Conservation (phyloP, 2,329 filamentous ascomycete species). For the Coniella vitis region DNA sequence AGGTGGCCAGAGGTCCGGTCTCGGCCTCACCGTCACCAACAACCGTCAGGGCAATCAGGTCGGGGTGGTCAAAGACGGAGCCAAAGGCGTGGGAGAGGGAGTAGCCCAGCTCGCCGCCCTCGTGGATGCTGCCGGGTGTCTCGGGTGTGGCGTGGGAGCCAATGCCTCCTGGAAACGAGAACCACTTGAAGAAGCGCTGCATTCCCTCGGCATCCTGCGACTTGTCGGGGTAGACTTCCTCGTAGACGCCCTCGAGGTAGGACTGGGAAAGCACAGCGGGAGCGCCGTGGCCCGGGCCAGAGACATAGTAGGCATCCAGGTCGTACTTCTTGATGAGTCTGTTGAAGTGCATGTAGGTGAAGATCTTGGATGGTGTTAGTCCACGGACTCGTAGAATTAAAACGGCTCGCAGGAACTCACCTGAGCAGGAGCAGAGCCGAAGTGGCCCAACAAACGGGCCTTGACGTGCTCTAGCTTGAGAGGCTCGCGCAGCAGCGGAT, state of each 20-base stretch:
- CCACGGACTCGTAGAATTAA: too few relatives aligned
- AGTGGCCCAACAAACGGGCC: conserved; percentile 67
- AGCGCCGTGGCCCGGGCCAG: conserved; percentile 71
- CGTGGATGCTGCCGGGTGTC: conserved; percentile 69
- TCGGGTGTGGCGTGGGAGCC: conserved; percentile 74
- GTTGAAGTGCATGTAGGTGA: conserved; percentile 79
- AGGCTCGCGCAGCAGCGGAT: conserved; percentile 64
- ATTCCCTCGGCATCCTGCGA: conserved; percentile 61
- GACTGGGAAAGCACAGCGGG: conserved; percentile 70
- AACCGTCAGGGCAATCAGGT: conserved; percentile 70
- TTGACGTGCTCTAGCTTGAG: conserved; percentile 67
- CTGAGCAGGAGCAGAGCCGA: conserved; percentile 74
- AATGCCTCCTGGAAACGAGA: conserved; percentile 75
- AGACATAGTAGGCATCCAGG: conserved; percentile 65
- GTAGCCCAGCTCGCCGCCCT: conserved; percentile 78
- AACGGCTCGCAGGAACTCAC: too few relatives aligned
- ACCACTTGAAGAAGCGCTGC: conserved; percentile 73
- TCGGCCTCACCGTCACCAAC: conserved; percentile 79
- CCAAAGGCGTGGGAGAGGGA: conserved; percentile 74
- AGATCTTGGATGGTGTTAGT: conserved; percentile 36
- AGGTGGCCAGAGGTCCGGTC: conserved; percentile 70
- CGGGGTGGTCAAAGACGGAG: conserved; percentile 66
- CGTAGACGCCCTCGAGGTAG: conserved; percentile 72
- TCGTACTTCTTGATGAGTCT: conserved; percentile 76
- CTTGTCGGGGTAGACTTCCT: conserved; percentile 70